Evolutionary conservation across 2,329 filamentous ascomycete species (phyloP), one percentile per base, ranked within the genome.

Genomic region (Neonectria neomacrospora): DNA sequence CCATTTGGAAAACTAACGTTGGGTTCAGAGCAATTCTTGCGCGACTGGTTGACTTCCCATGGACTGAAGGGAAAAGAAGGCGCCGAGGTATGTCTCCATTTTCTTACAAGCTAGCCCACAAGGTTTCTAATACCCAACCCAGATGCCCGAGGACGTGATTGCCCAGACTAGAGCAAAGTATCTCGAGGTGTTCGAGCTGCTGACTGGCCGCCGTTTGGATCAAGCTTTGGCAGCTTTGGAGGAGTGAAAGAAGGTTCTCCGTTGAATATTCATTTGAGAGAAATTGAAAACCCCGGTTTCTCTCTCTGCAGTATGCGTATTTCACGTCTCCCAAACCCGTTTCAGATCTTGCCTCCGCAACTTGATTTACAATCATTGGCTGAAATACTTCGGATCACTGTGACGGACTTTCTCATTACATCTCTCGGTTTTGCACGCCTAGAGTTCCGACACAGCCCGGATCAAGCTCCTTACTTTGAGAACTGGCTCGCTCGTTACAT

Each of bases 21-120:
- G n/a, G 37, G 8, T 20, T 41, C 37, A 41, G 37, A 60, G 50
- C 57, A 60, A 39, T 37, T 54, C 14, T 26, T 60, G 6, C 22
- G 57, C 3, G 45, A 60, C 41, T 60, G 50, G 48, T 41, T 60
- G 18, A 60, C 57, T 3, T 37, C 37, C 16, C 53, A 60, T 39
- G 57, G 57, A 23, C 37, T 60, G 47, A 59, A 59, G 34, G 56
- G 56, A 26, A 59, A 59, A 37, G 42, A 51, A n/a, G 56, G 45
- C 23, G 57, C 54, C n/a, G 57, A 10, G n/a, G 37, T 41, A 41
- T 41, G 37, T 41, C 10, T 14, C 16, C n/a, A 3, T 11, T 20
- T 41, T 41, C 8, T 4, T 2, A 18, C 18, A 11, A 10, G 37
- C 9, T 11, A 11, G 37, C 16, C 8, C 7, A 41, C 10, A 20